Evolutionary conservation across 768 basidiomycete genomes (phyloP), one percentile per base, ranked within the genome.

Genomic region (Mycena haematopus): DNA sequence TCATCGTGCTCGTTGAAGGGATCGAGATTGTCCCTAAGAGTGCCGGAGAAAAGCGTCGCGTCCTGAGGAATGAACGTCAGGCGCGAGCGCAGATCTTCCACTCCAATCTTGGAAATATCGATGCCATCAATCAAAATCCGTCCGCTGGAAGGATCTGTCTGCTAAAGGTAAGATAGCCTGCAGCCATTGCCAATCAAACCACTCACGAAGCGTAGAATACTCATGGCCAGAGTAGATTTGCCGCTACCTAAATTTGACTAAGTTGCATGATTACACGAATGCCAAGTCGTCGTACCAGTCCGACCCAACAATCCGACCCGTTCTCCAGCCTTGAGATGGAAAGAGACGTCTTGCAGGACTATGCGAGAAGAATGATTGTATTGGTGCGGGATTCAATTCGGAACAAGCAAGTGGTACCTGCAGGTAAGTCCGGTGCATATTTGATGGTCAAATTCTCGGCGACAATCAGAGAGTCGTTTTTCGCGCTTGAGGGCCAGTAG

Each of bases 401-500:
- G 6, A 15, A 9, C 40, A n/a, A 42, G n/a, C 6, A n/a, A 19
- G 17, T 21, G 6, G 7, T 42, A 42, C 40, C 40, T 0, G 90
- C 78, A 0, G 94, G 93, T 13, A 96, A 80, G 55, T 96, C 93
- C 0, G 92, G 90, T 0, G 92, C 85, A 73, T 96, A 96, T 73
- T 88, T 92, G 73, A 96, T 78, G 15, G 84, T 85, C 25, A 98
- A 77, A 65, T 95, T 84, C 66, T 95, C 88, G 0, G 92, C 91
- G 1, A 76, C 74, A 31, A 97, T 69, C 31, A 96, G 78, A 3
- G 80, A 71, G 29, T 86, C 79, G 9, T 83, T 77, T 52, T 80
- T 83, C 19, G 87, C 79, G 60, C 82, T 86, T 0, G 93, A 93
- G 0, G 95, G 95, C 95, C 95, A 97, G 70, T 95, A 95, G 0